A percentile compares a stretch with the other conserved stretches of the same genome.
phyloP scores from a whole-genome alignment of 805 yeast species.

The Lipomyces yamadae region DNA sequence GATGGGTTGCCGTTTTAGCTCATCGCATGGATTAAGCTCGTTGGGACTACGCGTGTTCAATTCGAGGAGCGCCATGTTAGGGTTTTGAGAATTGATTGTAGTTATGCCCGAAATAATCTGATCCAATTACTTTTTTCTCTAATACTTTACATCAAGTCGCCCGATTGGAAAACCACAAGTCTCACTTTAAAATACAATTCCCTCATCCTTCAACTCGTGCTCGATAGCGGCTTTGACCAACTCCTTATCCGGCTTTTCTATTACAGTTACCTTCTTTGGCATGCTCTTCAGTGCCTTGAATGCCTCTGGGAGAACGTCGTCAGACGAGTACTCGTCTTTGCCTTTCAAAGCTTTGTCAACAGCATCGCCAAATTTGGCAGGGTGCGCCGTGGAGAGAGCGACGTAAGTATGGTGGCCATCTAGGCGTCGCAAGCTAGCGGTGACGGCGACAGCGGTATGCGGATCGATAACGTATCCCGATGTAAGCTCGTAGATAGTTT shows the following conservation, averaged over 20 bases:
- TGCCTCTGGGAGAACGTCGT: conserved; percentile 89
- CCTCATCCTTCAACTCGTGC: conserved; percentile 64
- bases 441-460: conserved; percentile 93
- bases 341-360: conserved; percentile 77
- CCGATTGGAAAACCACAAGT: not conserved
- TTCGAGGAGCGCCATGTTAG: conserved; percentile 8
- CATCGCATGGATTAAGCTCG: not conserved
- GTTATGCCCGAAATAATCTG: too few species aligned
- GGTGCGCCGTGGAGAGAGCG: conserved; percentile 96
- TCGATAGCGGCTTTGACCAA: conserved; percentile 76
- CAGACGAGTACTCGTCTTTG: conserved; percentile 79
- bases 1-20: too few species aligned
- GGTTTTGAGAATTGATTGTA: too few species aligned
- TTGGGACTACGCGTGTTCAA: conserved; percentile 1
- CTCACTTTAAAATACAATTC: conserved; percentile 16
- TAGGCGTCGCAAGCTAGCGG: conserved; percentile 70
- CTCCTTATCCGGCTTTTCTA: conserved; percentile 74
- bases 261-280: conserved; percentile 73
- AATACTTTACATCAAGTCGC: not conserved
- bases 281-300: conserved; percentile 70
- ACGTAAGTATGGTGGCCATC: conserved; percentile 57
- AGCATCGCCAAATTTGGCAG: conserved; percentile 97
- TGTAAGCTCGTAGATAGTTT: conserved; percentile 62
- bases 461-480: conserved; percentile 84
- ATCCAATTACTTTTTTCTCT: not conserved